Percentiles rank a stretch among this genome's conserved stretches.
Conservation (phyloP, 1,284 basidiomycete species). For the Malassezia japonica region DNA sequence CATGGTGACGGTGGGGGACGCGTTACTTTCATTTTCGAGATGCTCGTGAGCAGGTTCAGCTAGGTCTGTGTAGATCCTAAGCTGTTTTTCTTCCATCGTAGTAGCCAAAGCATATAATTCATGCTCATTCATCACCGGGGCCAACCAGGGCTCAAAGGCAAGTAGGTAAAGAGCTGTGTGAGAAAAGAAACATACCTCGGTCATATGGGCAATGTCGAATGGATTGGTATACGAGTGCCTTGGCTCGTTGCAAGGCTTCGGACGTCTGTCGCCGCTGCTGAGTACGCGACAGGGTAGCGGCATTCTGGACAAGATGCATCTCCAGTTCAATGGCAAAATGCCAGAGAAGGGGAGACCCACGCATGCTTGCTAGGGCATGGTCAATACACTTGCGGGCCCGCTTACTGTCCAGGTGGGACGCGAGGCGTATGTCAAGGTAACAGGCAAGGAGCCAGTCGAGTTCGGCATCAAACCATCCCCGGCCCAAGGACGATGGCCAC, state of each 20-base stretch:
- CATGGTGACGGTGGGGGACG: not conserved
- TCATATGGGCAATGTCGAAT: conserved; percentile 11
- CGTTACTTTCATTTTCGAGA: not conserved
- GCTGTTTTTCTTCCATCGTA: conserved; percentile 9
- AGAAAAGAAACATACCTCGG: not conserved
- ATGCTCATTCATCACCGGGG: not conserved
- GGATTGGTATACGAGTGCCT: conserved; percentile 8
- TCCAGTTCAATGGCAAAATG: conserved; percentile 4
- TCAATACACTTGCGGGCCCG: too few relatives aligned
- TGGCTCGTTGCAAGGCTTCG: not conserved
- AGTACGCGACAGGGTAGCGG: too few relatives aligned
- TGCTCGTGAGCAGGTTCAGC: not conserved
- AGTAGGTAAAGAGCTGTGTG: not conserved
- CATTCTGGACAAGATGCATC: not conserved
- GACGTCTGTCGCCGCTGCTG: not conserved
- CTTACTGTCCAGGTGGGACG: too few relatives aligned
- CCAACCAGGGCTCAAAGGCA: not conserved
- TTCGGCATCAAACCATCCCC: too few relatives aligned
- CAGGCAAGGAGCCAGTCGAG: too few relatives aligned
- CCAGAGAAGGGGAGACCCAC: not conserved
- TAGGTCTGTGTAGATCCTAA: conserved; percentile 8
- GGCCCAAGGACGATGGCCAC: too few relatives aligned
- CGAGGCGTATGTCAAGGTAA: too few relatives aligned
- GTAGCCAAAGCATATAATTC: not conserved
- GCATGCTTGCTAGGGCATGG: too few relatives aligned